Percentiles rank a stretch among this genome's conserved stretches.
phyloP scores from a whole-genome alignment of 2,329 filamentous ascomycete species.

The Epichloe brachyelytri region DNA sequence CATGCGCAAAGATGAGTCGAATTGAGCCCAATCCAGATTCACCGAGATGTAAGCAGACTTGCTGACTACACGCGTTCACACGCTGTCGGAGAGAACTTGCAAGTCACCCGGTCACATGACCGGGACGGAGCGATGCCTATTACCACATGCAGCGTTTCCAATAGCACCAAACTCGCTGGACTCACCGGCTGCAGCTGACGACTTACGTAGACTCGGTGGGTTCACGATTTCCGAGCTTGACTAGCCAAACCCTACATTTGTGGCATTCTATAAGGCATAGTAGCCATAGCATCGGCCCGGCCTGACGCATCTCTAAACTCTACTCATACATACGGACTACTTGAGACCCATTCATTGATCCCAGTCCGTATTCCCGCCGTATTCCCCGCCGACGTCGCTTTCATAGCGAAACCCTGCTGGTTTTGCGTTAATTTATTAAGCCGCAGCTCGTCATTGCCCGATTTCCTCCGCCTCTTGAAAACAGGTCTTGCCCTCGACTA shows the following conservation, averaged over 20 bases:
- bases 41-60: not conserved
- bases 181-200: no score
- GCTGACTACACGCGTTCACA: not conserved
- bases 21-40: not conserved
- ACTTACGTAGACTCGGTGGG: not conserved
- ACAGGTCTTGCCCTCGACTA: not conserved
- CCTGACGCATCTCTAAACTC: not conserved
- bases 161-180: no score
- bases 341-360: no score
- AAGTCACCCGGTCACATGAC: slow-evolving; percentile 2
- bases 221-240: not conserved
- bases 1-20: not conserved
- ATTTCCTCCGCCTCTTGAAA: not conserved
- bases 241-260: not conserved
- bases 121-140: not conserved
- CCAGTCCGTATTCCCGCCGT: no score
- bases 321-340: not conserved
- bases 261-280: not conserved
- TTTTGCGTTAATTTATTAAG: no score
- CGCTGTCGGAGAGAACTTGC: not conserved
- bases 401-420: no score
- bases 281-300: not conserved
- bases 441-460: not conserved
- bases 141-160: no score
- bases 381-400: no score